Evolutionary conservation across 1,284 basidiomycete genomes (phyloP), one percentile per base, ranked within the genome.

Genomic region (Papiliotrema nemorosa): DNA sequence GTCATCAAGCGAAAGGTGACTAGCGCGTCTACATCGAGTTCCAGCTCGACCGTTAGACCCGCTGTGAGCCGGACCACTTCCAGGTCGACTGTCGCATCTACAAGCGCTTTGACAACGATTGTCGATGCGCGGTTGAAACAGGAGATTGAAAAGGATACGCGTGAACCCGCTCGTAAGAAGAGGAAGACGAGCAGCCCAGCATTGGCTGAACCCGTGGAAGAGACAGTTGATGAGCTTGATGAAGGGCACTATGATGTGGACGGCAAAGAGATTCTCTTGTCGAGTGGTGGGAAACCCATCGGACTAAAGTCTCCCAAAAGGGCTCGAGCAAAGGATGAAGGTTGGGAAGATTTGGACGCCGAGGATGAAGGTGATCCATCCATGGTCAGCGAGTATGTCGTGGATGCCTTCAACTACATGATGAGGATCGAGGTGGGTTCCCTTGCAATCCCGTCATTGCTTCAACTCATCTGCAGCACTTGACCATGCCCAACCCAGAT

Each of bases 321-420:
- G 25, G 50, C 58, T 31, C 49, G 67, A 44, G 64, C 75, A 3
- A 80, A 79, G 65, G 80, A 80, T 59, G 69, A 74, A 22, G 79
- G 79, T 0, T 81, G 79, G 91, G 86, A 87, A 29, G 92, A 97
- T 69, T 80, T 97, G 18, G 94, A 97, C 64, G 86, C 84, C 3
- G 93, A 92, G 50, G 94, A 98, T 68, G 81, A 77, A n/a, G 90
- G 92, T 52, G 94, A 98, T 70, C 93, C 93, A 14, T 77, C 89
- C 54, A 97, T 97, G 93, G 93, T 96, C 55, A 88, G 85, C 76
- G 91, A 97, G 76, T 98, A 98, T 69, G 93, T 96, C 48, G 79
- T 81, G 24, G 96, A 97, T 57, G 94, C 97, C 53, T 96, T 96
- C 76, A 78, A 86, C 46, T 97, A 98, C 78, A 83, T 97, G 77